Conservation (phyloP, 371 early-diverging fungal species). For the Mucor indicus region DNA sequence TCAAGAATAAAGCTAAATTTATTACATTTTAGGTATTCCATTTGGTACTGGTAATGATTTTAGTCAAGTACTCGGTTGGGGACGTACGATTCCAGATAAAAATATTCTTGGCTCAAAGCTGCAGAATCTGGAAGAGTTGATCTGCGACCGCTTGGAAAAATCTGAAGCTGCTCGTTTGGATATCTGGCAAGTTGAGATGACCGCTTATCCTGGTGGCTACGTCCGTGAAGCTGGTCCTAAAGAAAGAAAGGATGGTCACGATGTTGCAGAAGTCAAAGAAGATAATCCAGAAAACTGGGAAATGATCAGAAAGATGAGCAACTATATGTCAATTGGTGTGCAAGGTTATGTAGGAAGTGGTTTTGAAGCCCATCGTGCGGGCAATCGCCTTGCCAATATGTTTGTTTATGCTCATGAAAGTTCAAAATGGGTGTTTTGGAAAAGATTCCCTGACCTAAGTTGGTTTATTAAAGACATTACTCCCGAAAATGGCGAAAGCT, state of each 20-base stretch:
- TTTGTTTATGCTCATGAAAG: slow-evolving; percentile 53
- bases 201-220: slow-evolving; percentile 48
- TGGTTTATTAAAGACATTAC: slow-evolving; percentile 40
- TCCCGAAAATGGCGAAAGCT: slow-evolving; percentile 9
- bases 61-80: slow-evolving; percentile 65
- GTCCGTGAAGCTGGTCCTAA: slow-evolving; percentile 39
- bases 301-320: slow-evolving; percentile 49
- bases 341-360: slow-evolving; percentile 65
- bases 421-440: slow-evolving; percentile 58
- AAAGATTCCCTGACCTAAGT: slow-evolving; percentile 52
- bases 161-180: slow-evolving; percentile 60
- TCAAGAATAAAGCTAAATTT: background rate
- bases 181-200: slow-evolving; percentile 55
- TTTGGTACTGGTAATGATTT: slow-evolving; percentile 71
- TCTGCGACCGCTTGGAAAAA: slow-evolving; percentile 45
- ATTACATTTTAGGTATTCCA: slow-evolving; percentile 41
- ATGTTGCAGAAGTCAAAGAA: slow-evolving; percentile 19
- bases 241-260: slow-evolving; percentile 31
- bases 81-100: slow-evolving; percentile 51
- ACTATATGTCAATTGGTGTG: slow-evolving; percentile 59
- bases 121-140: slow-evolving; percentile 37
- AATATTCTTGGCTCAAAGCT: slow-evolving; percentile 49
- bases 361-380: slow-evolving; percentile 59
- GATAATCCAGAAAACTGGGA: background rate
- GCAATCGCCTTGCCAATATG: slow-evolving; percentile 50